Evolutionary conservation across 139 green algal species (phyloP).

Genomic region (Auxenochlorella pyrenoidosa): DNA sequence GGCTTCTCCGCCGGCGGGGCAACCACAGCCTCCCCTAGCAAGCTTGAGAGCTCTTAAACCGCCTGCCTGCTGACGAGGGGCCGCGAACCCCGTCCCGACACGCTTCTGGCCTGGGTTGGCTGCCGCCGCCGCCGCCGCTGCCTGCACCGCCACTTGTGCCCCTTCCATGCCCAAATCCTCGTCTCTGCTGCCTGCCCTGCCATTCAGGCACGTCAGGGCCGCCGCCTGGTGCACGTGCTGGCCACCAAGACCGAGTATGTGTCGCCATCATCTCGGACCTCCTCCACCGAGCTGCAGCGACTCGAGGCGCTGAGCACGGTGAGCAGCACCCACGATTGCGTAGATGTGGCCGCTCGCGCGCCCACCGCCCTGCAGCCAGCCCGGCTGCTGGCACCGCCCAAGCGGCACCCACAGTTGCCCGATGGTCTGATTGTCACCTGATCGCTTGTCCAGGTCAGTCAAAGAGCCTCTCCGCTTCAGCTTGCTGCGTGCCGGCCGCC

Average conservation of each 20-base stretch:
- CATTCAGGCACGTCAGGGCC: background rate
- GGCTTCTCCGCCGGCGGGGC: no score
- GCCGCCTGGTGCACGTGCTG: background rate
- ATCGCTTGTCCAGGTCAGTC: no score
- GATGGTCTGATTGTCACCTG: background rate
- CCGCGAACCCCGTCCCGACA: no score
- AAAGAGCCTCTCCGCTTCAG: no score
- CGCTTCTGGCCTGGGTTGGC: background rate
- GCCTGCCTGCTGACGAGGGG: no score
- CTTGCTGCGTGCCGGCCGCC: background rate
- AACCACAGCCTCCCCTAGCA: no score
- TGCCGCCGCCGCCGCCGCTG: background rate
- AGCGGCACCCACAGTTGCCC: background rate
- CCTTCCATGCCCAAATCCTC: no score
- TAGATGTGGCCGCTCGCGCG: background rate
- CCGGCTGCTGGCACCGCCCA: no score
- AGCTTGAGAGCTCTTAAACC: no score
- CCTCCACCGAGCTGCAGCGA: background rate
- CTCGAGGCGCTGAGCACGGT: constrained; percentile 4
- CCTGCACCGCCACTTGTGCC: background rate
- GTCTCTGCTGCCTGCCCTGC: no score
- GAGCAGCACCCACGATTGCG: background rate
- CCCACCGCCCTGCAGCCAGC: no score
- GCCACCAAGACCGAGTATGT: constrained; percentile 8
- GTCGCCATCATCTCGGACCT: background rate